A percentile compares a stretch with the other conserved stretches of the same genome.
phyloP scores from a whole-genome alignment of 805 yeast species.

The Suhomyces vadensis region DNA sequence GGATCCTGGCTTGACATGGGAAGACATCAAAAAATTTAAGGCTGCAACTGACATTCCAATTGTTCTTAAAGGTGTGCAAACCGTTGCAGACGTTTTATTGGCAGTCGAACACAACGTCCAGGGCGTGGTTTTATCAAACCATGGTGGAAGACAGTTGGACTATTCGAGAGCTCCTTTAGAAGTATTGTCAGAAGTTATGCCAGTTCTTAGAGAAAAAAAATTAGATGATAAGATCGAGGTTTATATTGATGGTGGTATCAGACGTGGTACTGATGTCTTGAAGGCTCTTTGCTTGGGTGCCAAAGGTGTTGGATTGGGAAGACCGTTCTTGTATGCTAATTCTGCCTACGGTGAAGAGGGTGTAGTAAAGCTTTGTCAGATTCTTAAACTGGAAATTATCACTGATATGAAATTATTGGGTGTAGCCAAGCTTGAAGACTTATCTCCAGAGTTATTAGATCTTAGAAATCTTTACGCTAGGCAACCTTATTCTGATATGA shows the following conservation, averaged over 20 bases:
- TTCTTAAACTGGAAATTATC: slow-evolving; percentile 59
- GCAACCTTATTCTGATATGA: slow-evolving; percentile 52
- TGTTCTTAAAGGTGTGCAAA: slow-evolving; percentile 61
- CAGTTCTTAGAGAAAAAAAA: slow-evolving; percentile 42
- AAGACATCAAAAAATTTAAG: slow-evolving; percentile 41
- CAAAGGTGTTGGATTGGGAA: slow-evolving; percentile 70
- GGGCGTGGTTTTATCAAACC: slow-evolving; percentile 70
- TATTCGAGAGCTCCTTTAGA: slow-evolving; percentile 62
- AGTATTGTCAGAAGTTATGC: slow-evolving; percentile 56
- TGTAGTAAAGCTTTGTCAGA: slow-evolving; percentile 60
- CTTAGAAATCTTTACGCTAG: slow-evolving; percentile 26
- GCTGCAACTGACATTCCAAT: slow-evolving; percentile 40
- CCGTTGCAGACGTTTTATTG: slow-evolving; percentile 61
- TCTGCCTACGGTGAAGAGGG: slow-evolving; percentile 78
- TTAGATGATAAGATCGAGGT: slow-evolving; percentile 57
- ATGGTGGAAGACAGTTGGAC: slow-evolving; percentile 75
- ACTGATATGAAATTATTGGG: slow-evolving; percentile 70
- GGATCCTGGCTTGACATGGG: slow-evolving; percentile 44
- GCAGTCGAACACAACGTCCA: slow-evolving; percentile 61
- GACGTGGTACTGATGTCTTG: slow-evolving; percentile 75
- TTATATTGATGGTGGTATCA: slow-evolving; percentile 74
- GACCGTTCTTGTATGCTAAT: slow-evolving; percentile 76
- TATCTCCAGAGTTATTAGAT: slow-evolving; percentile 31
- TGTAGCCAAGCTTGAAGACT: slow-evolving; percentile 45
- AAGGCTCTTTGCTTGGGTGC: slow-evolving; percentile 81